A percentile compares a stretch with the other conserved stretches of the same genome.
Evolutionary conservation across 768 basidiomycete genomes (phyloP).

Genomic region (Russula dissimulans): DNA sequence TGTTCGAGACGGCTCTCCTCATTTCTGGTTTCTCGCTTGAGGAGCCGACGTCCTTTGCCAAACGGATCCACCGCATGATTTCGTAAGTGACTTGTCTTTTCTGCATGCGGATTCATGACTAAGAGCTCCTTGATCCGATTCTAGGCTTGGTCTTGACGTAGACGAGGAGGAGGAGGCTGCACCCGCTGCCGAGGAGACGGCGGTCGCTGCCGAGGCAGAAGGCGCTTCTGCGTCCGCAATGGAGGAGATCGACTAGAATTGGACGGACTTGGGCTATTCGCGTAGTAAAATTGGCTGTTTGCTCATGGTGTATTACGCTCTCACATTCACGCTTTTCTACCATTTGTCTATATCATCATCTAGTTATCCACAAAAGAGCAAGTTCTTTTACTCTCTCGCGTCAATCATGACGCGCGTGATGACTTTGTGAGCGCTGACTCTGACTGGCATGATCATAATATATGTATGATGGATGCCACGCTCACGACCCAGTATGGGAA

Average conservation of each 20-base stretch:
- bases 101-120: not conserved
- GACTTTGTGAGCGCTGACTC: not conserved
- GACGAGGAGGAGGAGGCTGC: conserved; percentile 43
- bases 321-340: conserved; percentile 2
- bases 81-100: conserved; percentile 37
- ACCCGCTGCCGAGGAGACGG: conserved; percentile 36
- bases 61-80: conserved; percentile 98
- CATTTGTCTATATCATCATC: conserved; percentile 13
- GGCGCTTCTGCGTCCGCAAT: conserved; percentile 70
- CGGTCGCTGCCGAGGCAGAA: conserved; percentile 46
- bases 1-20: conserved; percentile 95
- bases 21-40: conserved; percentile 95
- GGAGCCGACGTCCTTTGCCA: conserved; percentile 88
- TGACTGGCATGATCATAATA: not conserved
- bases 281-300: conserved; percentile 6
- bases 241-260: conserved; percentile 88
- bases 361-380: conserved; percentile 14
- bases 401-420: not conserved
- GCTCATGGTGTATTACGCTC: conserved; percentile 9
- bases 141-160: conserved; percentile 74
- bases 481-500: not conserved
- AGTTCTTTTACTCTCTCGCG: not conserved
- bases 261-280: not conserved
- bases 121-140: conserved; percentile 10
- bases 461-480: not conserved